Percentiles rank a stretch among this genome's conserved stretches.
phyloP scores from a whole-genome alignment of 805 yeast species.

The Starmerella vaccinii region DNA sequence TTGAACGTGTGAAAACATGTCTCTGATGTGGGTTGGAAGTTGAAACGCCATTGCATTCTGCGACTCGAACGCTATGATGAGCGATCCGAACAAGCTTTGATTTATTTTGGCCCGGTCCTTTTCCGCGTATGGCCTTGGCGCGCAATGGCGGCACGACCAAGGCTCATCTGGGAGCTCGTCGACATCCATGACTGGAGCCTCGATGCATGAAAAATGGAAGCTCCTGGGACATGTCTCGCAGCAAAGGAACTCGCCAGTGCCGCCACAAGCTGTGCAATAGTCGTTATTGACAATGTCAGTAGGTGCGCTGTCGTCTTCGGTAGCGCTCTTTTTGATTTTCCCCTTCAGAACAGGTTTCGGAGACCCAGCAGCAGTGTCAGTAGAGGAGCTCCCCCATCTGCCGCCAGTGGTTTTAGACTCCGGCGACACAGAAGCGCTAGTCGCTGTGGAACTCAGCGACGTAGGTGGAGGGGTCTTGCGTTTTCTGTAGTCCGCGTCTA shows the following conservation, averaged over 20 bases:
- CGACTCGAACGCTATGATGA: conserved; percentile 48
- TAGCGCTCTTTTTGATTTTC: background rate
- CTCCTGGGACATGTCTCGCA: conserved; percentile 90
- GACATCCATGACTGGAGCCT: conserved; percentile 71
- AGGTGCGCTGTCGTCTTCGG: conserved; percentile 9
- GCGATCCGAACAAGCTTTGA: conserved; percentile 41
- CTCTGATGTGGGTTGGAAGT: conserved; percentile 60
- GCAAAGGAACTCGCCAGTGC: conserved; percentile 79
- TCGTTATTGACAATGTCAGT: conserved; percentile 53
- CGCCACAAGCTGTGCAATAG: conserved; percentile 83
- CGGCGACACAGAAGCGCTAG: too few species aligned
- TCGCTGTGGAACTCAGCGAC: too few species aligned
- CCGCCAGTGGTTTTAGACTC: too few species aligned
- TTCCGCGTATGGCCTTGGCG: conserved; percentile 10
- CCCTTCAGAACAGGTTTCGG: background rate
- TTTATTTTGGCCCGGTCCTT: conserved; percentile 13
- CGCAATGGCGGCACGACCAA: conserved; percentile 82
- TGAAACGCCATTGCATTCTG: conserved; percentile 57
- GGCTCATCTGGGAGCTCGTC: conserved; percentile 52
- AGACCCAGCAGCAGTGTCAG: background rate
- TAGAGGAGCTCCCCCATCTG: background rate
- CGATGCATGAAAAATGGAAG: conserved; percentile 82
- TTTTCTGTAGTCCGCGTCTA: background rate
- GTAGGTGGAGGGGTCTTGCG: background rate
- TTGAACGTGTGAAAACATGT: conserved; percentile 59